These are phyloP conservation scores for Populus hybrid DNA, from an alignment of 441 rosid species.

Conservation along the genomic window DNA sequence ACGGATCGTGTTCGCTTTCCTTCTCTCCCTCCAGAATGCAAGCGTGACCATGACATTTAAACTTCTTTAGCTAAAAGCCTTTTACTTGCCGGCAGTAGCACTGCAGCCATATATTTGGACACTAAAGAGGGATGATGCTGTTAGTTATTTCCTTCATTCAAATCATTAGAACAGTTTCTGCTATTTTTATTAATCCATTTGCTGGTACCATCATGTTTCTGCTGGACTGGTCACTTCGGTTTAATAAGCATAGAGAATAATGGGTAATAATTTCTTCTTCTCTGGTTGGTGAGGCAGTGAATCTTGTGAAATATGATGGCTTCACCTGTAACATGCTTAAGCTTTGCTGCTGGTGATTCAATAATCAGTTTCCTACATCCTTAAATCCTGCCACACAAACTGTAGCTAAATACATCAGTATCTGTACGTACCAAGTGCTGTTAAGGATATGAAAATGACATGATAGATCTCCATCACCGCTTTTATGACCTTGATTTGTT, in stretches of 20 bases:
- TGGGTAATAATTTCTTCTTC: not conserved
- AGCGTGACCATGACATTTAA: constrained; percentile 57
- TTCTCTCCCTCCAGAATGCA: constrained; percentile 53
- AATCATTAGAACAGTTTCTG: constrained; percentile 1
- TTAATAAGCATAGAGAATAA: not conserved
- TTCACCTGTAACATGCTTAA: constrained; percentile 4
- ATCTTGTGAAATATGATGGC: constrained; percentile 21
- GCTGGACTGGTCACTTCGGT: not conserved
- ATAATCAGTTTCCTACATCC: not conserved
- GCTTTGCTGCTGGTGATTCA: not conserved
- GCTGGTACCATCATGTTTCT: not conserved
- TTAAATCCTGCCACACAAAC: not conserved
- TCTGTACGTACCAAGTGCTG: not conserved
- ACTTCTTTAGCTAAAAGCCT: not conserved
- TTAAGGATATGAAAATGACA: not conserved
- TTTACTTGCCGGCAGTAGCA: not conserved
- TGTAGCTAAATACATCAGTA: not conserved
- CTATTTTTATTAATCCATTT: not conserved
- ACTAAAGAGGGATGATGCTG: not conserved
- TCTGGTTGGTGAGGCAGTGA: not conserved
- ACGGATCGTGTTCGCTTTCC: constrained; percentile 55
- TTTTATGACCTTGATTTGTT: not conserved
- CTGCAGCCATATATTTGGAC: not conserved
- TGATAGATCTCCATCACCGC: not conserved
- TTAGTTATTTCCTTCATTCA: constrained; percentile 1